Percentiles rank a stretch among this genome's conserved stretches.
phyloP scores from a whole-genome alignment of 1,139 yeast species.

The Geotrichum candidum region DNA sequence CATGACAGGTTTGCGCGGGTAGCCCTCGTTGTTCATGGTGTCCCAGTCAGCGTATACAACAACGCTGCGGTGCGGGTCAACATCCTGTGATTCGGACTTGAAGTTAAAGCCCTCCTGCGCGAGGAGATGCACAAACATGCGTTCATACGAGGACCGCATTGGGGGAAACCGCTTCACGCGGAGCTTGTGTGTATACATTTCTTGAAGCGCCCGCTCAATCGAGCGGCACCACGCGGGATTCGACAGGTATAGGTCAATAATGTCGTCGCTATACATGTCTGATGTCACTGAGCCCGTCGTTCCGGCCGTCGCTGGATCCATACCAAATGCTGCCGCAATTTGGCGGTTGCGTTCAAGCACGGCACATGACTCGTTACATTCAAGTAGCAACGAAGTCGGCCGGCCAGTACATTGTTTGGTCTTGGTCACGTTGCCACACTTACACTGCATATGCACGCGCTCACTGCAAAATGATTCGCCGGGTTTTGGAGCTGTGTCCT shows the following conservation, averaged over 20 bases:
- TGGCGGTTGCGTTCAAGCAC: constrained; percentile 53
- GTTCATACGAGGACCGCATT: constrained; percentile 56
- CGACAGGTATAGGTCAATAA: constrained; percentile 28
- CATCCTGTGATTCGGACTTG: constrained; percentile 70
- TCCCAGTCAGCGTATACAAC: constrained; percentile 39
- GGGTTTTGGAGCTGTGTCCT: constrained; percentile 2
- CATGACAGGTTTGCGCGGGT: constrained; percentile 14
- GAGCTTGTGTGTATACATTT: constrained; percentile 41
- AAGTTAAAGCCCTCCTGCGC: constrained; percentile 50
- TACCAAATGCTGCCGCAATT: constrained; percentile 52
- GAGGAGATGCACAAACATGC: constrained; percentile 64
- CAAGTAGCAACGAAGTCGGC: constrained; percentile 10
- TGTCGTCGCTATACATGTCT: constrained; percentile 27
- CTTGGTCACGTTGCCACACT: constrained; percentile 16
- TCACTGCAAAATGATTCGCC: constrained; percentile 10
- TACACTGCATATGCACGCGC: constrained; percentile 13
- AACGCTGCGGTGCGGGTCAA: constrained; percentile 72
- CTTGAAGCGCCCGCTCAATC: constrained; percentile 40
- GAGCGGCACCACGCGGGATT: constrained; percentile 33
- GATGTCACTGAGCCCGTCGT: constrained; percentile 1
- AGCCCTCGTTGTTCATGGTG: constrained; percentile 8
- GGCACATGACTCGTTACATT: constrained; percentile 65
- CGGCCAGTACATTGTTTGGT: constrained; percentile 13
- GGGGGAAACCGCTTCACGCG: constrained; percentile 58
- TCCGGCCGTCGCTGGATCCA: constrained; percentile 13